Evolutionary conservation across 306 rosid genomes (phyloP).

Genomic region (Trifolium repens): DNA sequence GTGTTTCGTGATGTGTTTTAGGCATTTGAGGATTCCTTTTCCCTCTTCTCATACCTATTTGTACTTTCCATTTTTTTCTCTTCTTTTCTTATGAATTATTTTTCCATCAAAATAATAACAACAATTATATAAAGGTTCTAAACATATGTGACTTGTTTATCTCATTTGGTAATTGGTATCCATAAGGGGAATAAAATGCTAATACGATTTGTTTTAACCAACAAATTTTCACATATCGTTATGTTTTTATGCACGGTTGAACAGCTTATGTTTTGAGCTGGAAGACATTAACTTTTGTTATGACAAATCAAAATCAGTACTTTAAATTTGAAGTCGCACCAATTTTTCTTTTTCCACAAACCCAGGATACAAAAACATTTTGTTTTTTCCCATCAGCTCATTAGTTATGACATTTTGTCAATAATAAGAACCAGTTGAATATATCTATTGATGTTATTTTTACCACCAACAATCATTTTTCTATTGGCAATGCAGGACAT

Average conservation of each 20-base stretch:
- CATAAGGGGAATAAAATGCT: not conserved
- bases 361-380: not conserved
- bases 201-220: not conserved
- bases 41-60: not conserved
- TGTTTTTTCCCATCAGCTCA: not conserved
- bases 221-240: not conserved
- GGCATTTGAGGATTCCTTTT: not conserved
- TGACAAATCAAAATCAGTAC: not conserved
- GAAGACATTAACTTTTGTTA: not conserved
- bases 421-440: not conserved
- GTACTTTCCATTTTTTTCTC: not conserved
- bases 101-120: not conserved
- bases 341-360: not conserved
- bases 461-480: conserved; percentile 12
- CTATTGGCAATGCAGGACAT: conserved; percentile 72
- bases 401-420: not conserved
- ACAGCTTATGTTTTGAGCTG: not conserved
- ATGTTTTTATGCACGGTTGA: not conserved
- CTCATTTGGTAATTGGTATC: not conserved
- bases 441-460: not conserved
- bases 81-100: not conserved
- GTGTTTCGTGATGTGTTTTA: not conserved
- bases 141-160: not conserved
- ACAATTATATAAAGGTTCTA: not conserved
- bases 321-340: not conserved